Evolutionary conservation across 2,329 filamentous ascomycete species (phyloP).

Genomic region (Blastomyces parvus): DNA sequence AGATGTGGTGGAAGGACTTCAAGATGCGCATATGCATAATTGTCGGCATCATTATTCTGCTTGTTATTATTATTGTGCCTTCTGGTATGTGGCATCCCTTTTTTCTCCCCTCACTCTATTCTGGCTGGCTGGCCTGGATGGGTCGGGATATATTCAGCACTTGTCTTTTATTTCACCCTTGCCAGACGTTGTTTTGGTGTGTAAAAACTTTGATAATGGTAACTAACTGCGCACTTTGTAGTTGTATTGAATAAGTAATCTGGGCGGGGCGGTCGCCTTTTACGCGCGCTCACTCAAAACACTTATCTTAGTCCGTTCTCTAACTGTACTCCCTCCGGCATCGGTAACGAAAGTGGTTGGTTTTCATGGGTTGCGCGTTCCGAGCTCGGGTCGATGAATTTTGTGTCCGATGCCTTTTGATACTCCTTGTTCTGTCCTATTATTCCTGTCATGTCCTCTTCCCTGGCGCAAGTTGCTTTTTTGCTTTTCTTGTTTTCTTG

Average conservation of each 20-base stretch:
- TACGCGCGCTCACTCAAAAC: neutral
- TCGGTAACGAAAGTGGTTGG: slow-evolving; percentile 1
- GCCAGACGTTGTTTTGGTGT: neutral
- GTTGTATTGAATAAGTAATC: slow-evolving; percentile 14
- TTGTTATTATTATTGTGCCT: slow-evolving; percentile 90
- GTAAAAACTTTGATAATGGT: neutral
- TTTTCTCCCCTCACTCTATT: neutral
- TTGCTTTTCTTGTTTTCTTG: neutral
- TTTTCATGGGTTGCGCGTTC: neutral
- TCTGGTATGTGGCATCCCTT: slow-evolving; percentile 52
- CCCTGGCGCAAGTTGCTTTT: neutral
- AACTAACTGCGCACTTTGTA: slow-evolving; percentile 11
- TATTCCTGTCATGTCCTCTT: slow-evolving; percentile 6
- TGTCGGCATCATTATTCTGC: slow-evolving; percentile 77
- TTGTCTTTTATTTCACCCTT: slow-evolving; percentile 4
- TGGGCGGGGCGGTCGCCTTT: neutral
- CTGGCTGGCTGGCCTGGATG: neutral
- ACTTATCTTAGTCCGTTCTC: neutral
- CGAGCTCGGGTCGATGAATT: slow-evolving; percentile 2
- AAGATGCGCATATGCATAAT: slow-evolving; percentile 99
- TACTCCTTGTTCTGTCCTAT: slow-evolving; percentile 6
- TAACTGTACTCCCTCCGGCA: neutral
- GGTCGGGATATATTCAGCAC: neutral
- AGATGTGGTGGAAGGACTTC: slow-evolving; percentile 99
- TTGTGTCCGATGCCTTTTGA: slow-evolving; percentile 3